Evolutionary conservation across 768 basidiomycete species (phyloP), one percentile per base, ranked within the genome.

Genomic region (Lentinula edodes): DNA sequence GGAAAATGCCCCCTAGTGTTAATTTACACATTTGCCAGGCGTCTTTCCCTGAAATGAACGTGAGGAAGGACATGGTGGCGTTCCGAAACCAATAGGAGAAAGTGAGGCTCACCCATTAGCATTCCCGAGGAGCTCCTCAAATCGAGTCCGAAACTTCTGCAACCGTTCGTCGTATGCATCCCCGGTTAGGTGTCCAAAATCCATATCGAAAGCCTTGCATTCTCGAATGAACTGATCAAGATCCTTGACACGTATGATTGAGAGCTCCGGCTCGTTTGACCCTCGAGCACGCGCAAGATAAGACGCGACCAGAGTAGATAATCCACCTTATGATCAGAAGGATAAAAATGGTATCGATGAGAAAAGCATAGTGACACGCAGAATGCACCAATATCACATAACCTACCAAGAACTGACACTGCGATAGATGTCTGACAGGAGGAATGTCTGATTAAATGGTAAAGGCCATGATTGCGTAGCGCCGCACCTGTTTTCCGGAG

Each of bases 251-350:
- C 83, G 80, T 3, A 74, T 69, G 35, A 78, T 75, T 0, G 87
- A 88, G n/a, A 79, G 56, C 63, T 90, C 87, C 1, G 90, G 90
- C 65, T 91, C 89, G 41, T 82, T 82, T 0, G 87, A 84, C 10
- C 88, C 87, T 32, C 88, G 83, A 28, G 82, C 78, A 12, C 85
- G 83, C 3, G 89, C 90, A 28, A 91, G 77, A 70, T 87, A 91
- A 1, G 88, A 86, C 16, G 89, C 88, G 13, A 86, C 80, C 18
- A 90, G 20, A 0, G 89, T 91, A 3, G 88, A 71, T 10, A 87
- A 61, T n/a, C 84, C 89, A 36, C 90, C 87, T 84, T 16, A 57
- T 20, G 65, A 28, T 28, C 28, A 28, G n/a, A n/a, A n/a, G 28
- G 28, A 28, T 34, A 45, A 23, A 10, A 15, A 23, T 10, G 20